Percentiles rank a stretch among this genome's conserved stretches.
phyloP scores from a whole-genome alignment of 2,329 filamentous ascomycete species.

The Ceratocystis smalleyi region DNA sequence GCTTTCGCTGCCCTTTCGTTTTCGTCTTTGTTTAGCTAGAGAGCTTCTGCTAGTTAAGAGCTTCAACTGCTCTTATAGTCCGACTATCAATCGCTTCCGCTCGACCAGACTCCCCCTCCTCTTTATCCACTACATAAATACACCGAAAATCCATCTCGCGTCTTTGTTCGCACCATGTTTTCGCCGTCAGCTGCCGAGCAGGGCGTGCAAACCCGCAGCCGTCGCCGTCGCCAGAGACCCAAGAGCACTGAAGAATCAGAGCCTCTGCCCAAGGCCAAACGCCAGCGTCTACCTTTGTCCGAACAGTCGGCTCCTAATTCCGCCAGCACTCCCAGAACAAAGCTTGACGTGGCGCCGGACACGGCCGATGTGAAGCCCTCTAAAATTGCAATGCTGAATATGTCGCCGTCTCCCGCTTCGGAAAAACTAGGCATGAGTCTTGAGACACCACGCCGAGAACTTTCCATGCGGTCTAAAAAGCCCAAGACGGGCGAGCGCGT shows the following conservation, averaged over 20 bases:
- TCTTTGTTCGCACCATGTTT: slow-evolving; percentile 35
- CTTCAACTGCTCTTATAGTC: not conserved
- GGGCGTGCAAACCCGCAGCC: slow-evolving; percentile 32
- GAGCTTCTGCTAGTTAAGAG: slow-evolving; percentile 7
- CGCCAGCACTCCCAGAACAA: not conserved
- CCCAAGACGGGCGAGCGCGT: slow-evolving; percentile 45
- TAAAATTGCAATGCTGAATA: slow-evolving; percentile 31
- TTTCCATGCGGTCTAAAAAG: slow-evolving; percentile 47
- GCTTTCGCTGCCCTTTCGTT: slow-evolving; percentile 6
- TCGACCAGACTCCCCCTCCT: not conserved
- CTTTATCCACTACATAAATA: not conserved
- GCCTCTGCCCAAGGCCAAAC: slow-evolving; percentile 48
- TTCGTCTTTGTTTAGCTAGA: slow-evolving; percentile 4
- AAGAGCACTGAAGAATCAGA: slow-evolving; percentile 37
- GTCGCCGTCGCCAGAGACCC: slow-evolving; percentile 46
- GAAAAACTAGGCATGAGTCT: slow-evolving; percentile 32
- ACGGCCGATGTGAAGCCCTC: slow-evolving; percentile 41
- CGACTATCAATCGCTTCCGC: not conserved
- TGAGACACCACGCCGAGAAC: slow-evolving; percentile 31
- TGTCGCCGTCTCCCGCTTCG: slow-evolving; percentile 16
- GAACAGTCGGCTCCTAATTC: slow-evolving; percentile 27
- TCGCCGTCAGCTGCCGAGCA: slow-evolving; percentile 35
- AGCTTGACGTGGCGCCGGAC: slow-evolving; percentile 34
- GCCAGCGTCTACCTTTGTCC: slow-evolving; percentile 41
- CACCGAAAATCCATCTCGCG: not conserved